Evolutionary conservation across 1,284 basidiomycete species (phyloP), one percentile per base, ranked within the genome.

Genomic region (Agaricales sp.): DNA sequence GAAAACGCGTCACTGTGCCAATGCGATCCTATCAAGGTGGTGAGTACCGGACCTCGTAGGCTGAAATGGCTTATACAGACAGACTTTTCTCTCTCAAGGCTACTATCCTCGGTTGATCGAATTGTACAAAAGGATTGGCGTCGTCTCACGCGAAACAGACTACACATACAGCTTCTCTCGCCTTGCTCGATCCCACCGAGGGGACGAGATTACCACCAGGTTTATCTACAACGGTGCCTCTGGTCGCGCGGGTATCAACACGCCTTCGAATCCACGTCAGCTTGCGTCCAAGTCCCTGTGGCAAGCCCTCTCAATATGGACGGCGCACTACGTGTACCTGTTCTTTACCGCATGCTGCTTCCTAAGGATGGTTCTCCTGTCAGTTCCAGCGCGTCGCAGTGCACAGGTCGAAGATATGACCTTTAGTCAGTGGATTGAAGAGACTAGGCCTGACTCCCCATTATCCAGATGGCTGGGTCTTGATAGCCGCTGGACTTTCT

Each of bases 11-110:
- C 3, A 83, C 88, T 58, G 84, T 87, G 0, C 86, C 86, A 1
- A 88, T 88, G 85, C 67, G 85, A 19, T 81, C 80, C 1, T 87
- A 87, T 60, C 84, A 87, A 69, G 81, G 81, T 66, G 82, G 82
- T 78, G 49, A 35, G 71, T 59, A 19, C 14, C n/a, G n/a, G n/a
- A n/a, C n/a, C n/a, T n/a, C 23, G 11, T 38, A n/a, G 23, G 44
- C 13, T 25, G 14, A 3, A 13, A 49, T 39, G 43, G 37, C 26
- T 6, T 20, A 47, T 46, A 38, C 19, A 52, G 20, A 48, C 39
- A 21, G 6, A 49, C 46, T 43, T 41, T 45, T 43, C 45, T 3
- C 45, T 16, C 19, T 44, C 11, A 54, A 86, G 83, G 85, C 0
- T 87, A 87, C 60, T 87, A 88, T 59, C 74, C 76, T 1, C 74